These are phyloP conservation scores for Monilinia polystroma DNA, from an alignment of 2,329 filamentous ascomycete species.

Conservation along the genomic window DNA sequence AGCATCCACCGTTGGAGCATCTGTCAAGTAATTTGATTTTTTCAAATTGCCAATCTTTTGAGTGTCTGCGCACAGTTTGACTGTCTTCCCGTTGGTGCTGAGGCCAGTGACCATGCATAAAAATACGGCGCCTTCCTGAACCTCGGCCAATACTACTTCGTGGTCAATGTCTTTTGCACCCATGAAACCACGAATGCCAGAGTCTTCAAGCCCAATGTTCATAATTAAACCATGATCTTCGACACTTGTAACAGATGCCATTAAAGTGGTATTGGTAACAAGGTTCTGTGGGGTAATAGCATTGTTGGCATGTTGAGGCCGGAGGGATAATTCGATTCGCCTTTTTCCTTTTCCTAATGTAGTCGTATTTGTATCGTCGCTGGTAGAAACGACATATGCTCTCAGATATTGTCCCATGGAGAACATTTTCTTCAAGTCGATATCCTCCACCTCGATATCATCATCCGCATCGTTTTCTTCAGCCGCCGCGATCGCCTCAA, in stretches of 20 bases:
- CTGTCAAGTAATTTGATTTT: constrained; percentile 63
- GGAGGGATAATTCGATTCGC: constrained; percentile 82
- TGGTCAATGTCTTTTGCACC: constrained; percentile 77
- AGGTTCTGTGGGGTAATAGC: constrained; percentile 72
- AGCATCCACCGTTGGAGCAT: constrained; percentile 82
- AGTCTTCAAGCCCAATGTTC: constrained; percentile 75
- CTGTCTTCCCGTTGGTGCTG: constrained; percentile 74
- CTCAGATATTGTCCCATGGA: constrained; percentile 83
- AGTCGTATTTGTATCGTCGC: constrained; percentile 56
- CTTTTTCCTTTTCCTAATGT: constrained; percentile 59
- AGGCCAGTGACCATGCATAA: constrained; percentile 78
- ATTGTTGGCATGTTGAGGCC: constrained; percentile 75
- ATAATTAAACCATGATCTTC: constrained; percentile 95
- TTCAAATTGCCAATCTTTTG: constrained; percentile 66
- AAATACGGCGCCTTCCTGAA: constrained; percentile 82
- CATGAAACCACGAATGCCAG: constrained; percentile 76
- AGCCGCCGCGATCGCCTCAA: constrained; percentile 67
- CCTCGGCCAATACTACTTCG: constrained; percentile 60
- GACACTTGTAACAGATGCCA: constrained; percentile 86
- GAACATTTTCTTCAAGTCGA: constrained; percentile 76
- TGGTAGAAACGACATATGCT: constrained; percentile 76
- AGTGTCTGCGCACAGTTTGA: constrained; percentile 77
- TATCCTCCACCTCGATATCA: constrained; percentile 54
- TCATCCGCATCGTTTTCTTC: constrained; percentile 57
- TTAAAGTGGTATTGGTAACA: constrained; percentile 72